phyloP scores from a whole-genome alignment of 2,329 filamentous ascomycete species.

The Calonectria pseudoreteaudii region DNA sequence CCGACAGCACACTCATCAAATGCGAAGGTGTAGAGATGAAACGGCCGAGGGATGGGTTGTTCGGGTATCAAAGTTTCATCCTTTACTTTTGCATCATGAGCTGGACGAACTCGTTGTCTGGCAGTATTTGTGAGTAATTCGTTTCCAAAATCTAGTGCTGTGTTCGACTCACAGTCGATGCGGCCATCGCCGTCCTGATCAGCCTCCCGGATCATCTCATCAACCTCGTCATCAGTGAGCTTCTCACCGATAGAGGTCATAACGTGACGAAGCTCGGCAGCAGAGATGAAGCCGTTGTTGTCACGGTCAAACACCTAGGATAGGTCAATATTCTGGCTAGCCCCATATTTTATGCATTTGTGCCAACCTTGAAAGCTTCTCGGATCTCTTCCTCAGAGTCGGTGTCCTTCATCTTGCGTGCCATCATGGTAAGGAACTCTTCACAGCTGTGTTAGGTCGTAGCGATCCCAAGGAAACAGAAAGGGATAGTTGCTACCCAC shows the following conservation, averaged over 20 bases:
- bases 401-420: slow-evolving; percentile 93
- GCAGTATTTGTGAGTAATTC: slow-evolving; percentile 31
- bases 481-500: slow-evolving; percentile 60
- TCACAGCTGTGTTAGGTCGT: slow-evolving; percentile 30
- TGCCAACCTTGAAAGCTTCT: slow-evolving; percentile 83
- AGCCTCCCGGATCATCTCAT: slow-evolving; percentile 93
- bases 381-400: slow-evolving; percentile 92
- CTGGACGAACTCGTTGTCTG: slow-evolving; percentile 93
- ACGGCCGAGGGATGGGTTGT: slow-evolving; percentile 33
- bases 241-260: slow-evolving; percentile 95
- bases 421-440: slow-evolving; percentile 96
- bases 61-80: slow-evolving; percentile 42
- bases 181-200: slow-evolving; percentile 90
- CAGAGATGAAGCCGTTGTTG: slow-evolving; percentile 93
- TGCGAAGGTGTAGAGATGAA: slow-evolving; percentile 29
- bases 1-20: slow-evolving; percentile 12
- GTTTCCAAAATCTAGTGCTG: neutral
- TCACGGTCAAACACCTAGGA: slow-evolving; percentile 82
- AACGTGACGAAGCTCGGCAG: slow-evolving; percentile 87
- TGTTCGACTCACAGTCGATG: slow-evolving; percentile 78
- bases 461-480: neutral
- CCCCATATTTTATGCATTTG: neutral
- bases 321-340: neutral
- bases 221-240: slow-evolving; percentile 89
- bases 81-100: slow-evolving; percentile 95